Conservation (phyloP, 1,139 yeast genomes). For the Suhomyces choctaworum region DNA sequence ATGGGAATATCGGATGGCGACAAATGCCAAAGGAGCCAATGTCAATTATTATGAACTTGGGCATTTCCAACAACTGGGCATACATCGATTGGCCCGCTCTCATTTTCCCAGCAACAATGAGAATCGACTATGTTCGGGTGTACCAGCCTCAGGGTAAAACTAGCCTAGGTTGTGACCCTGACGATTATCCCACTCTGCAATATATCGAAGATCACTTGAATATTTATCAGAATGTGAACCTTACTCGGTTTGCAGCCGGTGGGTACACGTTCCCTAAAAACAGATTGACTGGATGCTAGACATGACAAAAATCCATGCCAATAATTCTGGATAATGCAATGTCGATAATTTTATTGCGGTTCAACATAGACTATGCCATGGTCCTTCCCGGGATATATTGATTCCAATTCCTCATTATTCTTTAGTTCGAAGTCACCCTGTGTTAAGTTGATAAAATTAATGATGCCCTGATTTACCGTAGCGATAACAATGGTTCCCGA, state of each 20-base stretch:
- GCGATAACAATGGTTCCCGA: constrained; percentile 59
- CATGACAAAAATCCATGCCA: no score
- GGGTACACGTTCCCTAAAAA: constrained; percentile 29
- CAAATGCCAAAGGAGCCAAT: constrained; percentile 30
- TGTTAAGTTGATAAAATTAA: constrained; percentile 61
- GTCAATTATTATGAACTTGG: constrained; percentile 30
- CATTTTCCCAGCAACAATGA: constrained; percentile 27
- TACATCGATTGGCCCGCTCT: constrained; percentile 33
- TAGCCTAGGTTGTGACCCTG: constrained; percentile 29
- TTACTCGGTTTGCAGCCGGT: constrained; percentile 25
- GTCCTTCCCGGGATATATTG: constrained; percentile 15
- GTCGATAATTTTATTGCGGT: background rate
- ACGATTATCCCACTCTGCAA: constrained; percentile 26
- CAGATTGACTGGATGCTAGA: constrained; percentile 12
- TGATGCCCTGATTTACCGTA: constrained; percentile 67
- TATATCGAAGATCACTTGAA: constrained; percentile 25
- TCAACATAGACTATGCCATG: constrained; percentile 22
- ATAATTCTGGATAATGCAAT: no score
- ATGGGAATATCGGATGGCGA: constrained; percentile 31
- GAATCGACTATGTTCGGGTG: constrained; percentile 28
- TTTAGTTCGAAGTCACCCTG: constrained; percentile 59
- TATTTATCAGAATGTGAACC: constrained; percentile 26
- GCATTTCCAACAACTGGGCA: constrained; percentile 33
- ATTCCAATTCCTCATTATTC: constrained; percentile 20
- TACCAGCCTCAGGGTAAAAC: constrained; percentile 27